Conservation (phyloP, 441 rosid genomes). For the Adansonia gregorii region DNA sequence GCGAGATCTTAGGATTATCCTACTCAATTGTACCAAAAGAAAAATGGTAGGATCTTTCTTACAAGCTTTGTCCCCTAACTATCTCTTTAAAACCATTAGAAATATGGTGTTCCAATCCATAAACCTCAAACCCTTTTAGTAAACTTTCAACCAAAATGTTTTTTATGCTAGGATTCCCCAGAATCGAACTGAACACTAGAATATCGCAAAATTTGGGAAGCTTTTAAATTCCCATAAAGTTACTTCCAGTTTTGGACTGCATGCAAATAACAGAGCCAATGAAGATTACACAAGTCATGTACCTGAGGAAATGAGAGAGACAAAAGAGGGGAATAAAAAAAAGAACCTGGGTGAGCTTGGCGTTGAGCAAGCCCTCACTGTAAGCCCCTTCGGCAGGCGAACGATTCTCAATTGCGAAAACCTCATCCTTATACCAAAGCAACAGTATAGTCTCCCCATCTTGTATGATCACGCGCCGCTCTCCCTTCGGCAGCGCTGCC, state of each 20-base stretch:
- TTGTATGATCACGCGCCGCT: conserved; percentile 82
- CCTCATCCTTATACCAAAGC: conserved; percentile 87
- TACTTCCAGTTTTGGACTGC: background rate
- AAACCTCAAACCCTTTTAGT: background rate
- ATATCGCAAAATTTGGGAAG: background rate
- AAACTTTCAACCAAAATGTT: background rate
- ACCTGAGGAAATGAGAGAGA: too few species aligned
- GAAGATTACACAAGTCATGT: background rate
- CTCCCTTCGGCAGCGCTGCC: conserved; percentile 88
- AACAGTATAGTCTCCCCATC: conserved; percentile 78
- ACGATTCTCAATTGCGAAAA: conserved; percentile 85
- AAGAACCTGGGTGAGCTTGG: conserved; percentile 92
- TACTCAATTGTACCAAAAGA: background rate
- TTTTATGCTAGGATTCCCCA: background rate
- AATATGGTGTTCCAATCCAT: background rate
- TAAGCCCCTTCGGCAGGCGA: conserved; percentile 98
- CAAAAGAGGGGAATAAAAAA: background rate
- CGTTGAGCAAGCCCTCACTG: conserved; percentile 85
- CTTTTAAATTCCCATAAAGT: background rate
- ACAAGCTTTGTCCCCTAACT: background rate
- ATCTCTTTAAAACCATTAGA: background rate
- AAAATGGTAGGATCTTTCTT: background rate
- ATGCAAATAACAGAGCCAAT: too few species aligned
- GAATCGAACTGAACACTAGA: background rate
- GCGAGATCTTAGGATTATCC: background rate